Conservation (phyloP, 2,329 filamentous ascomycete species). For the Aspergillus puulaauensis region DNA sequence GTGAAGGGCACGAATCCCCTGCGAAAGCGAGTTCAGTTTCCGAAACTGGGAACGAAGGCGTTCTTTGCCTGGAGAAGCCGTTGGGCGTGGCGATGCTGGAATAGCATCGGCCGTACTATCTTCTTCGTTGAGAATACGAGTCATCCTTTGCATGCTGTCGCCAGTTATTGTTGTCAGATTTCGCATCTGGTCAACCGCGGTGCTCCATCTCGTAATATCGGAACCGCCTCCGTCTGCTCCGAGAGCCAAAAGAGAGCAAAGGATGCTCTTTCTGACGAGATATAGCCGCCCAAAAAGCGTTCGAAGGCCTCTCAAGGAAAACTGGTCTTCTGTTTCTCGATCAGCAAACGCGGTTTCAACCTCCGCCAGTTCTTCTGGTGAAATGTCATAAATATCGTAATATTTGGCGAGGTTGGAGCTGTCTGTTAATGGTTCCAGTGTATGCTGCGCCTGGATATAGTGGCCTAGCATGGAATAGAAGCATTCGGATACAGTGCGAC, state of each 20-base stretch:
- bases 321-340: conserved; percentile 70
- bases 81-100: conserved; percentile 58
- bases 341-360: conserved; percentile 65
- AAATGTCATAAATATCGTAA: conserved; percentile 84
- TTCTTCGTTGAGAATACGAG: conserved; percentile 71
- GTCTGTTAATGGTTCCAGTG: conserved; percentile 71
- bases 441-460: conserved; percentile 68
- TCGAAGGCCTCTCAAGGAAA: conserved; percentile 78
- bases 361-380: conserved; percentile 69
- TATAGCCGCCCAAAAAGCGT: conserved; percentile 78
- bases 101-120: conserved; percentile 61
- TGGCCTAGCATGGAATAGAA: conserved; percentile 69
- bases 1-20: conserved; percentile 86
- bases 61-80: conserved; percentile 73
- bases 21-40: conserved; percentile 83
- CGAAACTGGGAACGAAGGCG: conserved; percentile 82
- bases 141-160: conserved; percentile 64
- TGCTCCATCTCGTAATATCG: conserved; percentile 77
- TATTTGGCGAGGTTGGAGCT: conserved; percentile 85
- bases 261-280: conserved; percentile 75
- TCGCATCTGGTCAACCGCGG: conserved; percentile 72
- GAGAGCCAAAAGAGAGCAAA: conserved; percentile 86
- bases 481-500: conserved; percentile 69
- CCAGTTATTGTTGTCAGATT: conserved; percentile 62
- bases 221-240: conserved; percentile 75